Conservation (phyloP, 345 rosid genomes). For the Erucastrum elatum region DNA sequence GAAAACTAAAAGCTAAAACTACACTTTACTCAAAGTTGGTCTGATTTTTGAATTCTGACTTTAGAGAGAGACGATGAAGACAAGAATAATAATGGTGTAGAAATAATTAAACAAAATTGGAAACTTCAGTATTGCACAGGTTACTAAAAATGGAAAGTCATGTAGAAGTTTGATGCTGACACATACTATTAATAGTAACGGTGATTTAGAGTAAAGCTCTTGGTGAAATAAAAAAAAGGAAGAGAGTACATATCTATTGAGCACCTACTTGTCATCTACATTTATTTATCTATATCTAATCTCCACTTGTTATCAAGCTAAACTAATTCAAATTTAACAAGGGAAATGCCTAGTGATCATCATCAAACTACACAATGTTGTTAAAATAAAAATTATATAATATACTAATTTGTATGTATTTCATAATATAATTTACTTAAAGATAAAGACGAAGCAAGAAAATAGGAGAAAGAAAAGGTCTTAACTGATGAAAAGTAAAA, state of each 20-base stretch:
- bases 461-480: conserved; percentile 33
- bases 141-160: conserved; percentile 28
- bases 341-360: background rate
- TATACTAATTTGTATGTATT: background rate
- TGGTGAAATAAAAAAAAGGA: background rate
- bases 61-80: background rate
- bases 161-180: conserved; percentile 34
- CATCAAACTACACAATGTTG: conserved; percentile 15
- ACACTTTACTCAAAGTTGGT: background rate
- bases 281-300: background rate
- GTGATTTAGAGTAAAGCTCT: background rate
- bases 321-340: background rate
- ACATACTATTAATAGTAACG: conserved; percentile 7
- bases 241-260: conserved; percentile 14
- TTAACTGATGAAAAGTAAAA: conserved; percentile 67
- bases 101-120: background rate
- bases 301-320: background rate
- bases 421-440: background rate
- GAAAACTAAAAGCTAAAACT: conserved; percentile 14
- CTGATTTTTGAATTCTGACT: too few relatives aligned
- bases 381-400: background rate
- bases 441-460: background rate
- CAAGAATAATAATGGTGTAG: background rate
- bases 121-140: background rate
- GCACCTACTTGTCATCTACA: conserved; percentile 32